These are phyloP conservation scores for Schizothecium vesticola DNA, from an alignment of 495 filamentous ascomycete genomes.

Conservation along the genomic window DNA sequence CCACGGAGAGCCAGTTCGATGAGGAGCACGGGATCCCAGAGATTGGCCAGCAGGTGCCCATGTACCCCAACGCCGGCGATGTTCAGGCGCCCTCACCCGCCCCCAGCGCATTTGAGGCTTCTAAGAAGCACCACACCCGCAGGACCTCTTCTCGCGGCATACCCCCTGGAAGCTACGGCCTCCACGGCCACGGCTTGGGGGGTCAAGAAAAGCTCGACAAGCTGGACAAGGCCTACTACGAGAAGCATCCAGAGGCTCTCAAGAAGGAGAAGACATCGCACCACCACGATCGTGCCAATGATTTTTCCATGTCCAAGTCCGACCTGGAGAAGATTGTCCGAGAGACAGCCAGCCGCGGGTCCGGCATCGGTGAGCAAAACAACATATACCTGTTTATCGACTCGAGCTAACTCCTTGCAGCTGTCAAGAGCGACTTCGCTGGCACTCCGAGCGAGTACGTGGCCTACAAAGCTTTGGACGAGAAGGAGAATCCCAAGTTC, in stretches of 20 bases:
- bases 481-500: slow-evolving; percentile 36
- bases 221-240: slow-evolving; percentile 82
- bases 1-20: slow-evolving; percentile 44
- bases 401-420: slow-evolving; percentile 23
- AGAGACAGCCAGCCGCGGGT: slow-evolving; percentile 59
- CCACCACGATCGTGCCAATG: slow-evolving; percentile 58
- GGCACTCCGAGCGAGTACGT: slow-evolving; percentile 76
- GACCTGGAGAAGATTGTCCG: slow-evolving; percentile 88
- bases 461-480: slow-evolving; percentile 73
- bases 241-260: slow-evolving; percentile 76
- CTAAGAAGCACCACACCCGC: slow-evolving; percentile 60
- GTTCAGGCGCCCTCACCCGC: slow-evolving; percentile 92
- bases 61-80: slow-evolving; percentile 90
- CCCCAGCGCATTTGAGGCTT: slow-evolving; percentile 47
- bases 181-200: slow-evolving; percentile 74
- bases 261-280: slow-evolving; percentile 58
- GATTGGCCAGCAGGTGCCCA: slow-evolving; percentile 84
- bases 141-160: slow-evolving; percentile 44
- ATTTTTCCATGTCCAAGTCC: slow-evolving; percentile 85
- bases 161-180: slow-evolving; percentile 75
- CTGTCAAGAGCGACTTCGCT: slow-evolving; percentile 37
- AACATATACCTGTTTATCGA: background rate
- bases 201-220: slow-evolving; percentile 71
- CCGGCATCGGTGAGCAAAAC: slow-evolving; percentile 56
- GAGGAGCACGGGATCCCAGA: slow-evolving; percentile 85